These are phyloP conservation scores for Suillus paluster DNA, from an alignment of 768 basidiomycete species.

Conservation along the genomic window DNA sequence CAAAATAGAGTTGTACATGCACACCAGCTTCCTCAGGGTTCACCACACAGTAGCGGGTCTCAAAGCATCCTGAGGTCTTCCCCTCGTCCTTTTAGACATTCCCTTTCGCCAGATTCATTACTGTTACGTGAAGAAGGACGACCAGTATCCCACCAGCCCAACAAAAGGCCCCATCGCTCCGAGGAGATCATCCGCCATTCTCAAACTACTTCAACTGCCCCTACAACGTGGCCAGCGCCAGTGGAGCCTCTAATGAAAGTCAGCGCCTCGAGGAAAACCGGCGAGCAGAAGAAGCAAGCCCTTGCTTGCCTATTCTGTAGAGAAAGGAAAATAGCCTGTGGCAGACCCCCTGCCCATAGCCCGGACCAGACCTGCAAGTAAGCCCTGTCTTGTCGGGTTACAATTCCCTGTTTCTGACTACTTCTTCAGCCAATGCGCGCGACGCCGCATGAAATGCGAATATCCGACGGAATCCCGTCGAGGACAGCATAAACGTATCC, in stretches of 20 bases:
- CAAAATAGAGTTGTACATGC: slow-evolving; percentile 22
- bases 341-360: slow-evolving; percentile 42
- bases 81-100: slow-evolving; percentile 5
- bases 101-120: slow-evolving; percentile 22
- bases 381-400: slow-evolving; percentile 22
- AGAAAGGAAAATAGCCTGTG: slow-evolving; percentile 56
- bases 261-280: slow-evolving; percentile 33
- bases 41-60: slow-evolving; percentile 18
- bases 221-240: slow-evolving; percentile 38
- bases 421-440: slow-evolving; percentile 47
- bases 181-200: slow-evolving; percentile 37
- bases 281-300: slow-evolving; percentile 49
- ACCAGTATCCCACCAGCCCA: slow-evolving; percentile 22
- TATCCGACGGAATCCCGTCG: slow-evolving; percentile 56
- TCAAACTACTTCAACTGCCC: slow-evolving; percentile 22
- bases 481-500: slow-evolving; percentile 48
- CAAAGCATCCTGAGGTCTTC: slow-evolving; percentile 11
- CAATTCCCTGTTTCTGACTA: slow-evolving; percentile 21
- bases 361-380: slow-evolving; percentile 51
- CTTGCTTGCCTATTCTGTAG: slow-evolving; percentile 54
- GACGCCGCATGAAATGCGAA: slow-evolving; percentile 48
- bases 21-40: slow-evolving; percentile 19
- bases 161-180: slow-evolving; percentile 33
- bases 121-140: slow-evolving; percentile 30
- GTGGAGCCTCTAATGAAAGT: slow-evolving; percentile 36